These are phyloP conservation scores for Parmelia sp. DNA, from an alignment of 495 filamentous ascomycete species.

Conservation along the genomic window DNA sequence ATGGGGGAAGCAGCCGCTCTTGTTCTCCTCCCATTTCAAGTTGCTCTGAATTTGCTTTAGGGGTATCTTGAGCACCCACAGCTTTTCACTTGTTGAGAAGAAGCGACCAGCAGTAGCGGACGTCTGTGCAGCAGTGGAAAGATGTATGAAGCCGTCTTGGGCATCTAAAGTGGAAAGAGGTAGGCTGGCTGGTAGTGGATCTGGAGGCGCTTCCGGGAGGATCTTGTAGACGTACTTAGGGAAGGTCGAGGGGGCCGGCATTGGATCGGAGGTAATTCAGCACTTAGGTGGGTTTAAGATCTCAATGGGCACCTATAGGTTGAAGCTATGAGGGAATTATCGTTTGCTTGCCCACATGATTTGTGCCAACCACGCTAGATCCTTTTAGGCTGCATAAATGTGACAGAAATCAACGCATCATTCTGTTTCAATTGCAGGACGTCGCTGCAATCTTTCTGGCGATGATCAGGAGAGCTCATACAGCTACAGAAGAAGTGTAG, in stretches of 20 bases:
- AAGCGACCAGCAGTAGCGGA: constrained; percentile 45
- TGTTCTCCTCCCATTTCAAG: constrained; percentile 39
- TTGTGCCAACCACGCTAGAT: too few relatives aligned
- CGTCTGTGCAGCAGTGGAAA: constrained; percentile 44
- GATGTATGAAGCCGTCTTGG: constrained; percentile 48
- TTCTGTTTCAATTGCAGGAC: too few relatives aligned
- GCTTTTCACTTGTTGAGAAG: constrained; percentile 31
- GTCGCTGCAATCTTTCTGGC: too few relatives aligned
- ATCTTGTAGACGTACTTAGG: constrained; percentile 49
- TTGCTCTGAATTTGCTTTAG: constrained; percentile 33
- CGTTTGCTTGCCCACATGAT: too few relatives aligned
- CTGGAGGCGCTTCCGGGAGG: constrained; percentile 37
- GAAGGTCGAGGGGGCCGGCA: constrained; percentile 8
- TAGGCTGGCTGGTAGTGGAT: constrained; percentile 42
- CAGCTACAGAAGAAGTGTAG: too few relatives aligned
- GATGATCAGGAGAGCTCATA: too few relatives aligned
- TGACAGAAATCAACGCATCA: too few relatives aligned
- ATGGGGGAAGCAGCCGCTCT: constrained; percentile 15
- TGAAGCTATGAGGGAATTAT: too few relatives aligned
- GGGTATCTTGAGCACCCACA: constrained; percentile 44
- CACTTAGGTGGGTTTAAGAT: too few relatives aligned
- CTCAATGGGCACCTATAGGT: too few relatives aligned
- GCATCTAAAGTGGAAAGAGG: constrained; percentile 46
- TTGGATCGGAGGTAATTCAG: background rate
- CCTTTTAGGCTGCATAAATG: too few relatives aligned